Base-by-base conservation (phyloP, 139 green algal species). In the Micractinium sp. region DNA sequence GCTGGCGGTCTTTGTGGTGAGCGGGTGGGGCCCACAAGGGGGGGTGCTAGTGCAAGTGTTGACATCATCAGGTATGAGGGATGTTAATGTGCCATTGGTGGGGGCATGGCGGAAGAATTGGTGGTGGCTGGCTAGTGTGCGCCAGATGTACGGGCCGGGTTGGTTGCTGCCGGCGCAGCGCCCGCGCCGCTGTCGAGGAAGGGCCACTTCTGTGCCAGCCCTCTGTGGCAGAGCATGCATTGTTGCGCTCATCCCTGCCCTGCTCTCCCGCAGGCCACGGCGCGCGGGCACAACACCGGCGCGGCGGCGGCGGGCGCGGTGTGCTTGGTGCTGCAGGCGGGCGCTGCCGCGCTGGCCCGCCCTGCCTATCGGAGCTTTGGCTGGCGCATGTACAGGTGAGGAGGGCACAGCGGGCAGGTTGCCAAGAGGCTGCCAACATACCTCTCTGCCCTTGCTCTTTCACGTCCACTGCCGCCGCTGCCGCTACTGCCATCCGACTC, bases 331-430 rank as follows among this genome's bases (percentile, higher is more conserved):
- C 63, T 92, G 47, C 89, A 90, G 74, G 56, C 69, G 35, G 74
- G 5, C 14, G 53, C 85, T 3, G 13, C 83, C 23, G 85, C 56
- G 9, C 56, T 90, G 36, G 85, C 89, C 7, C 60, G 85, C 22
- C 75, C 74, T 19, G 89, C 89, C 36, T 90, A 90, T 13, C 36
- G 67, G n/a, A 53, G 89, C 31, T 92, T 90, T 81, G 89, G 89
- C 13, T 92, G 89, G 89, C 87, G 89, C 87, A 92, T 92, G 89
- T 92, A 90, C 79, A 87, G 53, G 25, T 87, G 85, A 13, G 14
- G 63, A 23, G 63, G 63, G 63, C 20, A 71, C 20, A 71, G 63
- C 7, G 63, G 47, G 12, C 4, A 12, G 63, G 63, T 71, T 27
- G 20, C 20, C 63, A 29, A 25, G 22, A 71, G 63, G 63, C 7